phyloP scores from a whole-genome alignment of 1,284 basidiomycete genomes.

The Ganoderma lucidum region DNA sequence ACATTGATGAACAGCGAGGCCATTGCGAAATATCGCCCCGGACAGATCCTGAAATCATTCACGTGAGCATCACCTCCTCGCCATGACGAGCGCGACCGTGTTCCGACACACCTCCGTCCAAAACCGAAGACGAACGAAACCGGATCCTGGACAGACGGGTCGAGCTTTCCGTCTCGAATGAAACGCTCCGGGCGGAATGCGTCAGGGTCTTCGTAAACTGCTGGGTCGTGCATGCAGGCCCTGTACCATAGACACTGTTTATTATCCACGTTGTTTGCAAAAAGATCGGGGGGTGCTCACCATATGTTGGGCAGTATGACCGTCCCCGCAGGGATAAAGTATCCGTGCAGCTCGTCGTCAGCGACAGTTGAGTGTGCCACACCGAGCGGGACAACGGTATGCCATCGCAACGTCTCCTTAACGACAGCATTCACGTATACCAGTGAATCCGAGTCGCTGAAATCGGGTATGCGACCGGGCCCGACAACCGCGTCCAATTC shows the following conservation, averaged over 20 bases:
- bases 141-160: slow-evolving; percentile 7
- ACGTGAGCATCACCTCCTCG: not conserved
- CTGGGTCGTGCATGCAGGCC: slow-evolving; percentile 13
- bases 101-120: slow-evolving; percentile 10
- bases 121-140: slow-evolving; percentile 15
- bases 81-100: not conserved
- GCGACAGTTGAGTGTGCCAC: slow-evolving; percentile 12
- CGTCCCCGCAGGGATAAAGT: slow-evolving; percentile 33
- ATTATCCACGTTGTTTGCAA: not conserved
- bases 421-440: slow-evolving; percentile 32
- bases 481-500: slow-evolving; percentile 40
- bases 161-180: slow-evolving; percentile 7
- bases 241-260: not conserved
- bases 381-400: slow-evolving; percentile 9
- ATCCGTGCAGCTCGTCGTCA: slow-evolving; percentile 22
- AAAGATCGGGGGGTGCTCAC: slow-evolving; percentile 20
- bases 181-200: slow-evolving; percentile 17
- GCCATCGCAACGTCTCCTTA: slow-evolving; percentile 26
- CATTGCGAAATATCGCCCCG: slow-evolving; percentile 10
- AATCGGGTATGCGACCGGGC: slow-evolving; percentile 28
- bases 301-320: slow-evolving; percentile 31
- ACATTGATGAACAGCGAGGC: slow-evolving; percentile 12
- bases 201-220: slow-evolving; percentile 5
- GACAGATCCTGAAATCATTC: slow-evolving; percentile 11
- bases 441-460: slow-evolving; percentile 23